Conservation (phyloP, 305 asterid species). For the Fraxinus nigra region DNA sequence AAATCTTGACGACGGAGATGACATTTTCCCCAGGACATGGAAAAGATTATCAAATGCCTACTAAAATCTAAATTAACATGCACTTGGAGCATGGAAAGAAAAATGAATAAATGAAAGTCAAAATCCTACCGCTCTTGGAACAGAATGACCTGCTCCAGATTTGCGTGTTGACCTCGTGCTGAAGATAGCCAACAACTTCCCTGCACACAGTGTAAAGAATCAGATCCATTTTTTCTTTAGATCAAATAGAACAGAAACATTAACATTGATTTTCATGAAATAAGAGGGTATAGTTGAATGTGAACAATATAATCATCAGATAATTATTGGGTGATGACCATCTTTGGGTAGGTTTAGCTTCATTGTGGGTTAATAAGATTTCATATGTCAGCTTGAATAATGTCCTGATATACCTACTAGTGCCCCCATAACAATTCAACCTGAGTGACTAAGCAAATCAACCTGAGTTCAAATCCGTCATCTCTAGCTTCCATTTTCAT, state of each 20-base stretch:
- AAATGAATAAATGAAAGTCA: constrained; percentile 1
- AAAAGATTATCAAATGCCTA: background rate
- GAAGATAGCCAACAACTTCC: constrained; percentile 35
- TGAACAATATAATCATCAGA: background rate
- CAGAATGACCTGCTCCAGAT: constrained; percentile 54
- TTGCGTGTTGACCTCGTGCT: constrained; percentile 32
- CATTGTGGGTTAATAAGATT: background rate
- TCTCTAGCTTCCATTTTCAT: background rate
- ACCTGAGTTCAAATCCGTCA: background rate
- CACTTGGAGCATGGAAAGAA: background rate
- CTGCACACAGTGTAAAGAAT: constrained; percentile 39
- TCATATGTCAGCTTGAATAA: constrained; percentile 5
- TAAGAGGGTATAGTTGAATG: background rate
- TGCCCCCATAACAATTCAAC: background rate
- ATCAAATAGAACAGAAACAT: background rate
- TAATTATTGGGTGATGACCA: background rate
- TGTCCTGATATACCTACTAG: background rate
- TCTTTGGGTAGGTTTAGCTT: background rate
- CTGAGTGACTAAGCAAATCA: background rate
- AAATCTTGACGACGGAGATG: background rate
- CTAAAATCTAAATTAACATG: constrained; percentile 1
- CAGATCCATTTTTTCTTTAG: constrained; percentile 18
- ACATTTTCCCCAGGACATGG: constrained; percentile 2
- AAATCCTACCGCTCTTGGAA: constrained; percentile 55
- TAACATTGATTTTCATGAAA: background rate